Evolutionary conservation across 1,139 yeast species (phyloP).

Genomic region (Nakaseomyces uthaithaninus): DNA sequence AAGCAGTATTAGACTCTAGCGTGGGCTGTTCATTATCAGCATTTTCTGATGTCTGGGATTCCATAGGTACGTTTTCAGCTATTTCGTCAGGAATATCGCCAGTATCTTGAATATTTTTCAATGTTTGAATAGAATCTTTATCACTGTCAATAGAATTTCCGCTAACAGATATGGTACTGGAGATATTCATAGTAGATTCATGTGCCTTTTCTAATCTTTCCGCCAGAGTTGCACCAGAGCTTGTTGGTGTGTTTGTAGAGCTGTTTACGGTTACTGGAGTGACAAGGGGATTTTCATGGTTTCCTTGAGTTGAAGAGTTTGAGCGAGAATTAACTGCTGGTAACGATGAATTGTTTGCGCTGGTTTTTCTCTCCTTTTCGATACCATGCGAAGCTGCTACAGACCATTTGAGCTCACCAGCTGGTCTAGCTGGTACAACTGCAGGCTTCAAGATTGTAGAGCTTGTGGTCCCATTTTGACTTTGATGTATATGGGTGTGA

Average conservation of each 20-base stretch:
- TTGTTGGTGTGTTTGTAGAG: constrained; percentile 11
- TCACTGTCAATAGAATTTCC: not conserved
- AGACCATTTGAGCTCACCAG: constrained; percentile 63
- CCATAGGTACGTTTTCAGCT: constrained; percentile 13
- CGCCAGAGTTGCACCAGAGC: constrained; percentile 13
- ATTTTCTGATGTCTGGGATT: constrained; percentile 27
- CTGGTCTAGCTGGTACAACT: constrained; percentile 54
- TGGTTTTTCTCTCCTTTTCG: constrained; percentile 22
- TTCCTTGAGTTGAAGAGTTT: not conserved
- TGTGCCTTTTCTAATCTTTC: constrained; percentile 6
- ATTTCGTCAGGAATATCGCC: not conserved
- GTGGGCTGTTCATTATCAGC: constrained; percentile 13
- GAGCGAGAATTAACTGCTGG: not conserved
- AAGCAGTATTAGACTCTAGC: constrained; percentile 1
- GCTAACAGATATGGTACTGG: not conserved
- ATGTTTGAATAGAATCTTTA: not conserved
- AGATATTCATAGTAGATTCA: not conserved
- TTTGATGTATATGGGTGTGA: constrained; percentile 27
- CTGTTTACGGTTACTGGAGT: constrained; percentile 14
- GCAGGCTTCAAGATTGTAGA: constrained; percentile 56
- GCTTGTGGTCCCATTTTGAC: constrained; percentile 27
- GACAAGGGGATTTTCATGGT: constrained; percentile 1
- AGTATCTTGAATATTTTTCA: not conserved
- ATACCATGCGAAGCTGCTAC: constrained; percentile 51
- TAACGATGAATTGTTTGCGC: not conserved